Evolutionary conservation across 2,329 filamentous ascomycete species (phyloP), one percentile per base, ranked within the genome.

Genomic region (Epichloe gansuensis): DNA sequence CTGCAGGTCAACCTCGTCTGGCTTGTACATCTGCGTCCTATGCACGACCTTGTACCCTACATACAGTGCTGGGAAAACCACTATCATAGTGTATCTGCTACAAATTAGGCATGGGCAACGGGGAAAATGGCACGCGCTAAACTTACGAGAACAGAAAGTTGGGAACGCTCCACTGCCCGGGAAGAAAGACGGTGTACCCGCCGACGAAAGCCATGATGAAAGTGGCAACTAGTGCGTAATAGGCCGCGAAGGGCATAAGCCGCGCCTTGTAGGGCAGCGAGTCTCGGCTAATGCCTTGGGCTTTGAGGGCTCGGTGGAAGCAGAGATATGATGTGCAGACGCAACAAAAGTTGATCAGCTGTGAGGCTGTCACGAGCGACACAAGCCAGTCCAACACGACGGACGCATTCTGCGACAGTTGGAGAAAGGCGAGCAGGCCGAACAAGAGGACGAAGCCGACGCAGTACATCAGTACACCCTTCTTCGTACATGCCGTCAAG

Each of bases 381-480:
- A 87, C 78, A 58, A 90, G 81, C 86, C 86, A 90, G 46, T 75
- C 75, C 56, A 91, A 71, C 1, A 90, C 87, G 31, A 82, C 79
- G 4, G 85, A 77, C 0, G 82, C 76, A 54, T 75, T 74, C 56
- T 80, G 76, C 7, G 80, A 84, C 17, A 91, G 75, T 65, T 90
- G 83, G 47, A 91, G 70, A 67, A 90, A 93, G 3, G 83, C 80
- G 11, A 94, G 70, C 6, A 89, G 72, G 1, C 84, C 78, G 59
- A 93, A 81, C 3, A 78, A 64, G 46, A 89, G 75, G 0, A 86
- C 84, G 31, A 83, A 66, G 1, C 66, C 57, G 41, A 91, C 86
- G 62, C 83, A 87, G 67, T 86, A 88, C 56, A 89, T 76, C 0
- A 88, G 88, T 0, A 93, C 83, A 46, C 86, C 85, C 11, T 70